Evolutionary conservation across 805 yeast genomes (phyloP).

Genomic region (Candida cerambycidarum): DNA sequence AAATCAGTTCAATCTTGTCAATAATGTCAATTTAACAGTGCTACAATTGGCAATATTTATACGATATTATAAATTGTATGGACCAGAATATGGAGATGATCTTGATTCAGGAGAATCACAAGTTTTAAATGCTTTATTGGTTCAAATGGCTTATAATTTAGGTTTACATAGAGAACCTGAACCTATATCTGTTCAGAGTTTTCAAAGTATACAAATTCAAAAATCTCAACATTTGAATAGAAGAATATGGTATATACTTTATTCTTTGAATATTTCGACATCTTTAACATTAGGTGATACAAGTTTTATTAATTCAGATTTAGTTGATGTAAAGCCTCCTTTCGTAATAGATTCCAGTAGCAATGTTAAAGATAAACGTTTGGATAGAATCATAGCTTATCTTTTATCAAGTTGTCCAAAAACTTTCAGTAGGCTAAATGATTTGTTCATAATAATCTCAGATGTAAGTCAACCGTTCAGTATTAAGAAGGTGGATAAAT

Average conservation of each 20-base stretch:
- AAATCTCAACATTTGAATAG: constrained; percentile 21
- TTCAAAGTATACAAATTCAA: constrained; percentile 16
- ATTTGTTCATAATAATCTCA: constrained; percentile 16
- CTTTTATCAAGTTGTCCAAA: constrained; percentile 1
- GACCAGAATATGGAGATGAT: constrained; percentile 58
- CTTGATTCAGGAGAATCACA: constrained; percentile 59
- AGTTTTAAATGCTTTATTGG: constrained; percentile 44
- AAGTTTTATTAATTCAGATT: constrained; percentile 10
- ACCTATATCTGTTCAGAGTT: too few species aligned
- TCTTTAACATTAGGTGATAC: constrained; percentile 20
- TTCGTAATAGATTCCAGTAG: constrained; percentile 16
- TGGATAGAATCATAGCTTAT: constrained; percentile 15
- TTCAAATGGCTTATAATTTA: constrained; percentile 38
- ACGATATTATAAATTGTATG: constrained; percentile 46
- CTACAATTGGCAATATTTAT: constrained; percentile 54
- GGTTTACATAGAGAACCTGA: constrained; percentile 44
- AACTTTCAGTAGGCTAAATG: constrained; percentile 13
- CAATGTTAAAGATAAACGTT: constrained; percentile 14
- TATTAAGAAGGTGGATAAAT: constrained; percentile 14
- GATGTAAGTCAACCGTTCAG: constrained; percentile 17
- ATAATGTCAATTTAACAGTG: constrained; percentile 40
- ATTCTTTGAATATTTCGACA: constrained; percentile 14
- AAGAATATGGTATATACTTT: constrained; percentile 25
- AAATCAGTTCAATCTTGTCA: constrained; percentile 28
- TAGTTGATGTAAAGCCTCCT: constrained; percentile 18